phyloP scores from a whole-genome alignment of 1,284 basidiomycete species.

The Fomitopsis schrenkii region DNA sequence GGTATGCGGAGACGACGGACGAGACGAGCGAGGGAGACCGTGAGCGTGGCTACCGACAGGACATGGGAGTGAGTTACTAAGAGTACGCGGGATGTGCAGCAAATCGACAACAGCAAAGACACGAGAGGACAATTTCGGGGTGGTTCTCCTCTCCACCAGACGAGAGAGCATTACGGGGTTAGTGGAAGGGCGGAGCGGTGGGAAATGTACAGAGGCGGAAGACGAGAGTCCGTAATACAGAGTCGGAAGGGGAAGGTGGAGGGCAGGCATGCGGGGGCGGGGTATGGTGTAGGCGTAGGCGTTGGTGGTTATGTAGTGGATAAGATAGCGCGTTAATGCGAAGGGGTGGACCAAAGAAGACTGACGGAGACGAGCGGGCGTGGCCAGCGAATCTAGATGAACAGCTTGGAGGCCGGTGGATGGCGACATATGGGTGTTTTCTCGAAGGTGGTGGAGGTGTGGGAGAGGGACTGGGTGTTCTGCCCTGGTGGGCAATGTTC shows the following conservation, averaged over 20 bases:
- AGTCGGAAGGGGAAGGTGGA: not conserved
- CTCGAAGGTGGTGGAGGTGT: no score
- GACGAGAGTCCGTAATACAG: not conserved
- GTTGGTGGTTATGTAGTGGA: slow-evolving; percentile 1
- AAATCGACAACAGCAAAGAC: slow-evolving; percentile 13
- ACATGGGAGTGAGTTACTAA: slow-evolving; percentile 9
- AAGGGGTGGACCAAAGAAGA: slow-evolving; percentile 1
- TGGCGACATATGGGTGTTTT: not conserved
- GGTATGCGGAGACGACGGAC: slow-evolving; percentile 8
- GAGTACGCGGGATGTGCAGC: slow-evolving; percentile 1
- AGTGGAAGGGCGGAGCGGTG: not conserved
- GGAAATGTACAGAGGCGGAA: not conserved
- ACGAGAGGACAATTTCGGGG: not conserved
- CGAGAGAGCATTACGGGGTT: not conserved
- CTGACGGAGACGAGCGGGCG: not conserved
- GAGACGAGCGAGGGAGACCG: slow-evolving; percentile 9
- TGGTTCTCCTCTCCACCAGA: not conserved
- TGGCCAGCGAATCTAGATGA: not conserved
- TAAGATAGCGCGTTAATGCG: not conserved
- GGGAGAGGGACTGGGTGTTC: not conserved
- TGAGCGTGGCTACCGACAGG: not conserved
- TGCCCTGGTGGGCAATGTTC: not conserved
- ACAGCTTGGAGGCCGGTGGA: not conserved
- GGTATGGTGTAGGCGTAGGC: not conserved
- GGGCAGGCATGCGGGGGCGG: not conserved